phyloP scores from a whole-genome alignment of 1,284 basidiomycete genomes.

The Irpex sp. region DNA sequence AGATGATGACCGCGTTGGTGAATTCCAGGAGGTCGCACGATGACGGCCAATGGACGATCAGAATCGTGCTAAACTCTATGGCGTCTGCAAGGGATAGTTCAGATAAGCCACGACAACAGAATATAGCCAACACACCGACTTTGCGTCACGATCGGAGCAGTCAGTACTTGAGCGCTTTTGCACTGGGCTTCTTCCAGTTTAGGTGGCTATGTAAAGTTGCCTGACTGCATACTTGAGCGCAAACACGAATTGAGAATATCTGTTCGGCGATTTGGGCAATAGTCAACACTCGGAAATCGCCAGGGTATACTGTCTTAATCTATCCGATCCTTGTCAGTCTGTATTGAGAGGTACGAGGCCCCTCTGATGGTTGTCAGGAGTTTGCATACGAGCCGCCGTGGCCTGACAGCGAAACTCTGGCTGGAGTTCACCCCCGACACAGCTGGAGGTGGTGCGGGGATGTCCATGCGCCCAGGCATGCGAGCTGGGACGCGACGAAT shows the following conservation, averaged over 20 bases:
- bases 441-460: background rate
- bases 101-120: background rate
- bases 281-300: background rate
- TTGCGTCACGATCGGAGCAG: background rate
- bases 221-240: background rate
- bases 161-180: no score
- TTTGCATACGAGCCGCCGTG: background rate
- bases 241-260: background rate
- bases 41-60: background rate
- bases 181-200: background rate
- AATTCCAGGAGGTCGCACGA: no score
- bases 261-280: background rate
- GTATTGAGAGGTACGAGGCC: background rate
- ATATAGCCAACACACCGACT: background rate
- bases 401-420: no score
- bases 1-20: no score
- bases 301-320: background rate
- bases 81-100: background rate
- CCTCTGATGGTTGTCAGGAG: conserved; percentile 1
- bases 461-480: background rate
- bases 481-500: background rate
- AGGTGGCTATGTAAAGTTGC: background rate
- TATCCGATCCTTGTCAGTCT: background rate
- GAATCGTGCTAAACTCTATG: background rate
- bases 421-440: background rate